Evolutionary conservation across 2,329 filamentous ascomycete species (phyloP).

Genomic region (Cladosporium cucumerinum): DNA sequence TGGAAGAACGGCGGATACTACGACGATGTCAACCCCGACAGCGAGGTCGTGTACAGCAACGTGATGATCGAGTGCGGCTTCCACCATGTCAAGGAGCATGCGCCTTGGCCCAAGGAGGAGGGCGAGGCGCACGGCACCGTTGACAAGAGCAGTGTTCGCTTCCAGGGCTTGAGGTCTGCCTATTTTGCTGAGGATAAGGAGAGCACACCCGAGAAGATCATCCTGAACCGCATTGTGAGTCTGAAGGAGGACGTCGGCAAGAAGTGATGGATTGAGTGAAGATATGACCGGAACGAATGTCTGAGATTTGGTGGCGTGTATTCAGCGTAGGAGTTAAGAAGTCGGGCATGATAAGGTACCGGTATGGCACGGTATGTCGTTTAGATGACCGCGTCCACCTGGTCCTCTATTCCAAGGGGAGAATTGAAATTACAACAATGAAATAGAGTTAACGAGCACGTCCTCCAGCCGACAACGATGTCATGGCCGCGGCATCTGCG

Average conservation of each 20-base stretch:
- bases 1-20: constrained; percentile 73
- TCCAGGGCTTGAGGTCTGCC: constrained; percentile 86
- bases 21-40: constrained; percentile 78
- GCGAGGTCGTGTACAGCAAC: constrained; percentile 72
- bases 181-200: constrained; percentile 85
- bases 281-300: constrained; percentile 3
- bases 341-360: not conserved
- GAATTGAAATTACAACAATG: not conserved
- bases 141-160: constrained; percentile 70
- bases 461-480: not conserved
- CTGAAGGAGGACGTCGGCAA: constrained; percentile 85
- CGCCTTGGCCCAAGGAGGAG: constrained; percentile 77
- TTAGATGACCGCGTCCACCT: not conserved
- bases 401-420: not conserved
- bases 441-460: not conserved
- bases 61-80: constrained; percentile 83
- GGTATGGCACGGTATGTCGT: not conserved
- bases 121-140: constrained; percentile 62
- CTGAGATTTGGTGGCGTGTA: constrained; percentile 2
- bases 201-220: constrained; percentile 64
- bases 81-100: constrained; percentile 67
- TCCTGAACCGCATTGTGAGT: constrained; percentile 88
- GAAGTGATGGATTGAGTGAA: constrained; percentile 28
- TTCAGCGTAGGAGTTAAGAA: not conserved
- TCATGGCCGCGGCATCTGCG: not conserved